phyloP scores from a whole-genome alignment of 2,329 filamentous ascomycete species.

The Fusarium siculi region DNA sequence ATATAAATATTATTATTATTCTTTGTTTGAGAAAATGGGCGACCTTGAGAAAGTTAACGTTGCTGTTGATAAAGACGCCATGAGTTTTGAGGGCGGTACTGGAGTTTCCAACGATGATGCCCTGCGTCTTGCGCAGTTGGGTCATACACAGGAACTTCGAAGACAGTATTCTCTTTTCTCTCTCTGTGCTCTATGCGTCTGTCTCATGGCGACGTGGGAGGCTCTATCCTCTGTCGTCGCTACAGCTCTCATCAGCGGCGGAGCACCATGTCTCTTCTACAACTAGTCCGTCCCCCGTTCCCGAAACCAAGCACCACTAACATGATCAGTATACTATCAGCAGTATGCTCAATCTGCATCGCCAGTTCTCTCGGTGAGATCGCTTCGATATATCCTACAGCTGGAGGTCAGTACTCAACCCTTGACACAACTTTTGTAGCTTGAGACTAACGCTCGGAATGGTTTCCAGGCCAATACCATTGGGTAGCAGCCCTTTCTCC shows the following conservation, averaged over 20 bases:
- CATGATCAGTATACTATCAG: slow-evolving; percentile 13
- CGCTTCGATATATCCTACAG: slow-evolving; percentile 36
- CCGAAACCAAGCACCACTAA: rapidly evolving
- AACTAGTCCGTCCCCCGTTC: slow-evolving; percentile 14
- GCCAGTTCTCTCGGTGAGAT: slow-evolving; percentile 32
- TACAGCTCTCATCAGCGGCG: slow-evolving; percentile 56
- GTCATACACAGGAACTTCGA: slow-evolving; percentile 46
- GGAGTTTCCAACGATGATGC: slow-evolving; percentile 16
- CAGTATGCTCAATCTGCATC: slow-evolving; percentile 29
- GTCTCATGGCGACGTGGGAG: slow-evolving; percentile 64
- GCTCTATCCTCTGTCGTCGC: slow-evolving; percentile 59
- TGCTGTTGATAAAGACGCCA: slow-evolving; percentile 5
- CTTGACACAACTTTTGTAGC: rapidly evolving
- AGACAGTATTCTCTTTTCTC: slow-evolving; percentile 55
- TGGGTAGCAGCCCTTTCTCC: slow-evolving; percentile 36
- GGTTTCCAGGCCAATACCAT: slow-evolving; percentile 29
- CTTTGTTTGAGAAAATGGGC: background rate
- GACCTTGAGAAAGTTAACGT: background rate
- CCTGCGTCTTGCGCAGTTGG: slow-evolving; percentile 43
- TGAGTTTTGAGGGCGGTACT: background rate
- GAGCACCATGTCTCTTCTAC: slow-evolving; percentile 58
- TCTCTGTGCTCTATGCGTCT: slow-evolving; percentile 56
- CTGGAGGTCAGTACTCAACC: slow-evolving; percentile 12
- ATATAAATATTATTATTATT: too few relatives aligned
- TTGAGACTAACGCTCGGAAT: background rate